Base-by-base conservation (phyloP, 23 red algal species). In the Gracilariopsis chorda region DNA sequence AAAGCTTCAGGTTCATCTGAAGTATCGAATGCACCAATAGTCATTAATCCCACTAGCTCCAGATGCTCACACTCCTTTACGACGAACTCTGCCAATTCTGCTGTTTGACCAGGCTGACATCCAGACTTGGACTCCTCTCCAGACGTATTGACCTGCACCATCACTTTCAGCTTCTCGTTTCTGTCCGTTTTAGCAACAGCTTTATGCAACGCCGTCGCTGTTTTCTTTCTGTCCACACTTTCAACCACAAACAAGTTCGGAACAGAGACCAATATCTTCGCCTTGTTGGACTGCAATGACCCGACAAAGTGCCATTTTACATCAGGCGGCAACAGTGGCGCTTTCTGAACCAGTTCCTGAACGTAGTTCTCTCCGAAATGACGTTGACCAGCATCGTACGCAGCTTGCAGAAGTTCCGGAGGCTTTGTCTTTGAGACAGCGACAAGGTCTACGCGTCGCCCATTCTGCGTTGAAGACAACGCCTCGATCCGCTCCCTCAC, bases 321-420 rank as follows among this genome's bases (percentile, higher is more conserved):
- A 61, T 88, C 93, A 14, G 29, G 0, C 34, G 92, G 93, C 48
- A 94, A 48, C 48, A 72, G 28, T 28, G 57, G 42, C 51, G 91
- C 91, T 25, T 99, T 99, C 27, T 63, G 76, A 20, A 94, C 83
- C 59, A 99, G 45, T 57, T 99, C 97, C 65, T 99, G 93, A 3
- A 95, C 97, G 49, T 99, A 99, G 83, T 99, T 99, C 75, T 99
- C 97, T 11, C 97, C 97, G 79, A 99, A 99, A 55, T 95, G 83
- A 40, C 84, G 67, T 28, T 95, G 93, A 29, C 90, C 90, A 36
- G 81, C 88, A 5, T 94, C 83, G 59, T 88, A 99, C 3, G 93
- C 97, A 33, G 68, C 93, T 23, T 40, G 35, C 65, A 96, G 59
- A 19, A 86, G 27, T 12, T 57, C 51, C 34, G 52, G 57, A 0